Percentiles rank a stretch among this genome's conserved stretches.
These are phyloP conservation scores for Avicennia marina DNA, from an alignment of 257 asterid species.

Conservation along the genomic window DNA sequence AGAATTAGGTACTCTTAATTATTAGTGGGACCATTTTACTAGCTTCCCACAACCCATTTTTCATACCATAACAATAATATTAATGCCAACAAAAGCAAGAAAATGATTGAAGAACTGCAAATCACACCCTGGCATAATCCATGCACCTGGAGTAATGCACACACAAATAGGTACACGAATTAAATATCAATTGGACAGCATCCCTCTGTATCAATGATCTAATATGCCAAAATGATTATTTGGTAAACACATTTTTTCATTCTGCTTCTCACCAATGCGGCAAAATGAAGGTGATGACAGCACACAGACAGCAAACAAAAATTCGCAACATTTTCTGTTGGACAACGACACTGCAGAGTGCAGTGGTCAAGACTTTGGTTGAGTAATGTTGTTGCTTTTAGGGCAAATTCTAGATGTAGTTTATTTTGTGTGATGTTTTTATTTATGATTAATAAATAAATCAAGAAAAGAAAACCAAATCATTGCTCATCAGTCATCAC, in stretches of 20 bases:
- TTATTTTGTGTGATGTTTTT: no score
- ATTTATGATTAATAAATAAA: no score
- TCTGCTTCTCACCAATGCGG: constrained; percentile 11
- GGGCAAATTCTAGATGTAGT: no score
- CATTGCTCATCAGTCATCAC: not conserved
- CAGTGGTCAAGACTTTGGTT: not conserved
- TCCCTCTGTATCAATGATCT: constrained; percentile 30
- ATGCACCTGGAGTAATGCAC: constrained; percentile 8
- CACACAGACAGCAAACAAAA: no score
- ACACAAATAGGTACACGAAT: not conserved
- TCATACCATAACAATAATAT: no score
- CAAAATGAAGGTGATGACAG: constrained; percentile 19
- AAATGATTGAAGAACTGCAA: constrained; percentile 28
- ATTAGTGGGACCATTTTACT: constrained; percentile 27
- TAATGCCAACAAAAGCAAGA: constrained; percentile 10
- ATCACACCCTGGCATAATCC: constrained; percentile 25
- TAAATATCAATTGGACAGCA: not conserved
- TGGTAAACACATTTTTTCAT: constrained; percentile 14
- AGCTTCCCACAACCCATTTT: constrained; percentile 6
- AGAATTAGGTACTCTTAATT: constrained; percentile 27
- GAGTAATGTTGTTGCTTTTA: not conserved
- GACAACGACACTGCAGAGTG: not conserved
- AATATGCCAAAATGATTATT: constrained; percentile 30
- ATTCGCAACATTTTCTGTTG: no score
- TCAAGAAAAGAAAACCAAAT: not conserved